Base-by-base conservation (phyloP, 2,329 filamentous ascomycete species). In the Dothistroma septosporum region DNA sequence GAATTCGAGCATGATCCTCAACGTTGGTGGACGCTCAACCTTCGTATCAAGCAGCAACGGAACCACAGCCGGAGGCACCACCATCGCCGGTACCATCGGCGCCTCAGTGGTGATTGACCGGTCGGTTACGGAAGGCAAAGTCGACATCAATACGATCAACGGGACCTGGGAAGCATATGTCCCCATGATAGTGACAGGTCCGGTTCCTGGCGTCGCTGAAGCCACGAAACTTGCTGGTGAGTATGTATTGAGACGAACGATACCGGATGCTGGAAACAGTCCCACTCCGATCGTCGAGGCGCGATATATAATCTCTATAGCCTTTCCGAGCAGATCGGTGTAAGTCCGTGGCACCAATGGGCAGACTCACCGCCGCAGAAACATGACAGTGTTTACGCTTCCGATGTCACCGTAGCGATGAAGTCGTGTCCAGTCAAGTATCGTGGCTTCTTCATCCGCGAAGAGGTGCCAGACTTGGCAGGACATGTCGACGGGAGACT, bases 101-200 rank as follows among this genome's bases (percentile, higher is more conserved):
- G 8, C n/a, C 21, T 49, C 47, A 22, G 86, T 85, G 5, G 69
- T 87, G 37, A 85, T 91, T 57, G 83, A 87, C 67, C 71, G 74
- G 7, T 76, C 91, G 53, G 75, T 88, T 22, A 69, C 77, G 1
- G 77, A 77, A 1, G 80, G 81, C n/a, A n/a, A n/a, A n/a, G n/a
- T n/a, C n/a, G n/a, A n/a, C n/a, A n/a, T n/a, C n/a, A n/a, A n/a
- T n/a, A n/a, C n/a, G n/a, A n/a, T n/a, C n/a, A n/a, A n/a, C n/a
- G n/a, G n/a, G n/a, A 79, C 86, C 64, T 91, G 88, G 88, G 88
- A 92, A 70, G 82, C 87, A 0, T 91, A 88, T 69, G 77, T 82
- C 22, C 87, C 82, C 46, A 76, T 81, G 47, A 69, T 90, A 4
- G 79, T 90, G 1, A 73, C 81, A 16, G 76, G 80, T 31, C 87